These are phyloP conservation scores for Carex littledalei DNA, from an alignment of 176 grass and related monocot genomes.

Conservation along the genomic window DNA sequence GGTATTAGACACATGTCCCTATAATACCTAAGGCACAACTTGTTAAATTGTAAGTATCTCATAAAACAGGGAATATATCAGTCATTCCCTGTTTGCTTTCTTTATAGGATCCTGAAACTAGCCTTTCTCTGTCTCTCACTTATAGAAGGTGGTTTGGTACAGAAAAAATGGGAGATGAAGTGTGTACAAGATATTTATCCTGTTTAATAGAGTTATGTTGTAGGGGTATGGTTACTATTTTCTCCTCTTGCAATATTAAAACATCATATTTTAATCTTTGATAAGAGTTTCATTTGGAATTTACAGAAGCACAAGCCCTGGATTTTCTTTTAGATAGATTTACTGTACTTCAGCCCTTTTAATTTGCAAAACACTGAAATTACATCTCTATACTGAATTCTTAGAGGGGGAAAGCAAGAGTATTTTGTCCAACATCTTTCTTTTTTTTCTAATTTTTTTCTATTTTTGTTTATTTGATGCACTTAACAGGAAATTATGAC, in stretches of 20 bases:
- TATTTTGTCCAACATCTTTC: not conserved
- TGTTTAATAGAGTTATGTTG: not conserved
- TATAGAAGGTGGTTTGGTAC: not conserved
- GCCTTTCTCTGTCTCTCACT: not conserved
- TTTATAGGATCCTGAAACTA: not conserved
- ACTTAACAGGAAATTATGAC: conserved; percentile 86
- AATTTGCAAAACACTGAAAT: not conserved
- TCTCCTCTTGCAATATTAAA: not conserved
- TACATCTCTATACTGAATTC: conserved; percentile 2
- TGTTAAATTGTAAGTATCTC: not conserved
- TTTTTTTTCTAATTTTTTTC: conserved; percentile 18
- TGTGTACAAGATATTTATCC: not conserved
- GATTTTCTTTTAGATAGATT: not conserved
- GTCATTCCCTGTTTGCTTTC: not conserved
- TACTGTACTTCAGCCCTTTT: not conserved
- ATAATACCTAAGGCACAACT: not conserved
- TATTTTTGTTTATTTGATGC: conserved; percentile 28
- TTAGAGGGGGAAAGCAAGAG: not conserved
- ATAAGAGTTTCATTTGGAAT: not conserved
- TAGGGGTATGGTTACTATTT: not conserved
- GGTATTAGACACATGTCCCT: not conserved
- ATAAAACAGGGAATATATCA: not conserved
- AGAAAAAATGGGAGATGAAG: not conserved
- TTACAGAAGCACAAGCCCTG: not conserved
- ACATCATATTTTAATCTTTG: not conserved